Conservation (phyloP, 345 rosid genomes). For the Gossypium rotundifolium region DNA sequence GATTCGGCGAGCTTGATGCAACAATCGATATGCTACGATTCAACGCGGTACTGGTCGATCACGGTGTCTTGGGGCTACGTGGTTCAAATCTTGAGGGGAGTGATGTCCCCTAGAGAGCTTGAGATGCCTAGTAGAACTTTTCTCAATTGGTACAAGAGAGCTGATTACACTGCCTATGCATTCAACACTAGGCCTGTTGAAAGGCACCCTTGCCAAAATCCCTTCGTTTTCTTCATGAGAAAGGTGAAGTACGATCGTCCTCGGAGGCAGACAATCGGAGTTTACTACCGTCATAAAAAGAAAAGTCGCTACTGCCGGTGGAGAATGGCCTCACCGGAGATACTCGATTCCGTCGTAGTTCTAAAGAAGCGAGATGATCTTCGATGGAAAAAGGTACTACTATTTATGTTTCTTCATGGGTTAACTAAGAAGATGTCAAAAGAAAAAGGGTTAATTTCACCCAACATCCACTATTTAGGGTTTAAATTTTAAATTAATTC, state of each 20-base stretch:
- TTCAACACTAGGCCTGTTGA: conserved; percentile 78
- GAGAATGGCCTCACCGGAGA: conserved; percentile 61
- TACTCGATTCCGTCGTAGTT: conserved; percentile 43
- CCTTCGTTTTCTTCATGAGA: conserved; percentile 60
- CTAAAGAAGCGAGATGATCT: conserved; percentile 58
- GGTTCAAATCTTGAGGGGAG: conserved; percentile 64
- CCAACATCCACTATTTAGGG: too few relatives aligned
- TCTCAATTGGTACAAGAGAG: conserved; percentile 67
- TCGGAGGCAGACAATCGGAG: conserved; percentile 51
- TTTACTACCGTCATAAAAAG: conserved; percentile 34
- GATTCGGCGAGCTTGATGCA: conserved; percentile 80
- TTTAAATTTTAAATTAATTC: too few relatives aligned
- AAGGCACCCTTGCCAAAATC: conserved; percentile 68
- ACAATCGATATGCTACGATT: conserved; percentile 76
- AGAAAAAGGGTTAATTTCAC: too few relatives aligned
- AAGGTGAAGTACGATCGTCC: conserved; percentile 38
- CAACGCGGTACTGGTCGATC: conserved; percentile 57
- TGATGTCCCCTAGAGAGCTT: conserved; percentile 77
- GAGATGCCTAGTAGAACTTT: conserved; percentile 87
- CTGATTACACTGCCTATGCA: conserved; percentile 72
- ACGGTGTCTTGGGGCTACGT: conserved; percentile 81
- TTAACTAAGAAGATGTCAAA: neutral
- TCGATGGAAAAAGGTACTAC: conserved; percentile 63
- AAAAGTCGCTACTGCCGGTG: conserved; percentile 53
- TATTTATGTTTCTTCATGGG: too few relatives aligned